phyloP scores from a whole-genome alignment of 1,139 yeast genomes.

The Protomyces macrosporus region DNA sequence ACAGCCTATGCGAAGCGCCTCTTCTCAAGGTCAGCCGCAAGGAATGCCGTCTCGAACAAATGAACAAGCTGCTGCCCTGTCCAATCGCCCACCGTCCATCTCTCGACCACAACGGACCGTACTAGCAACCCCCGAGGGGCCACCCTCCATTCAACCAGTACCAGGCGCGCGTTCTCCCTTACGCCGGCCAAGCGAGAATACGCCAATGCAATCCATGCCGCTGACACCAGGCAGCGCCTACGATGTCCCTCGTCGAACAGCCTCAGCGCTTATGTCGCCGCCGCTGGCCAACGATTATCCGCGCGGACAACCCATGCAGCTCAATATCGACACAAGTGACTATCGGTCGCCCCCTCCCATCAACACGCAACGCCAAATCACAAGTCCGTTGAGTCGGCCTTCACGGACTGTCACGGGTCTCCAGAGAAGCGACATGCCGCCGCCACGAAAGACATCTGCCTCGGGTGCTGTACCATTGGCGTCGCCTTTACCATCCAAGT shows the following conservation, averaged over 20 bases:
- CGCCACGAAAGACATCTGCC: not conserved
- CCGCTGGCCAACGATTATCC: not conserved
- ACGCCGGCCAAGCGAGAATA: not conserved
- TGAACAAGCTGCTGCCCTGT: no score
- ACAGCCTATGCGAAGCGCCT: not conserved
- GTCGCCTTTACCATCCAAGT: not conserved
- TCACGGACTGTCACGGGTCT: not conserved
- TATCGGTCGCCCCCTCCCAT: not conserved
- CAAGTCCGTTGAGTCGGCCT: not conserved
- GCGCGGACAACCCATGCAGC: not conserved
- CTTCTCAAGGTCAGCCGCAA: not conserved
- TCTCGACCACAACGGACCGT: not conserved
- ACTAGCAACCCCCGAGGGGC: not conserved
- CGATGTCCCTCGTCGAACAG: not conserved
- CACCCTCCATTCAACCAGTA: not conserved
- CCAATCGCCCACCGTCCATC: no score
- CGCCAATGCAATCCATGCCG: not conserved
- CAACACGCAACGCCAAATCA: not conserved
- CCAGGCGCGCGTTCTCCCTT: not conserved
- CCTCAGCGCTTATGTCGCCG: not conserved
- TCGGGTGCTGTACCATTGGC: not conserved
- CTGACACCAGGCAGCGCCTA: not conserved
- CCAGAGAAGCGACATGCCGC: not conserved
- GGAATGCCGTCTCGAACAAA: no score
- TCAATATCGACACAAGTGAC: not conserved